A percentile compares a stretch with the other conserved stretches of the same genome.
Evolutionary conservation across 441 rosid species (phyloP).

Genomic region (Gossypium trilobum): DNA sequence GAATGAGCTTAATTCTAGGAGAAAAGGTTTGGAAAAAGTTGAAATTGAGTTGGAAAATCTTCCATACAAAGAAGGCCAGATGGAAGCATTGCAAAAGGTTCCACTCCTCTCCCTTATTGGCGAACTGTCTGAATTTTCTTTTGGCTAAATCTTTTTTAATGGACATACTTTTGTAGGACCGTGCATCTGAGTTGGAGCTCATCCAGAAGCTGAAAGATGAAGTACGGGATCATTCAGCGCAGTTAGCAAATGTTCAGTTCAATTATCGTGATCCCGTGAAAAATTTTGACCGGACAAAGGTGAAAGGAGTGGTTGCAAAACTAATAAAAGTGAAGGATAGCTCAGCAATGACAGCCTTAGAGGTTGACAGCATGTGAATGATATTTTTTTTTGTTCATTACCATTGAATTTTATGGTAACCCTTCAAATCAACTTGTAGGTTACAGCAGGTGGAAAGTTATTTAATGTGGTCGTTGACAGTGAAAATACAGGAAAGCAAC

Average conservation of each 20-base stretch:
- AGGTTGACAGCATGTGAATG: slow-evolving; percentile 41
- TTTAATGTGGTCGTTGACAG: slow-evolving; percentile 86
- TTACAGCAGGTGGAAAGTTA: slow-evolving; percentile 89
- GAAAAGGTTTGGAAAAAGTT: slow-evolving; percentile 55
- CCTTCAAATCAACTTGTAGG: slow-evolving; percentile 40
- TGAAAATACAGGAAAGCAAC: slow-evolving; percentile 84
- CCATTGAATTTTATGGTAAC: neutral
- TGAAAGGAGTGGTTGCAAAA: slow-evolving; percentile 92
- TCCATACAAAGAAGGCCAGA: slow-evolving; percentile 62
- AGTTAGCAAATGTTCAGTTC: slow-evolving; percentile 74
- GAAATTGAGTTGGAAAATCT: slow-evolving; percentile 52
- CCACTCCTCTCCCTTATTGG: slow-evolving; percentile 12
- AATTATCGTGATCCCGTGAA: slow-evolving; percentile 71
- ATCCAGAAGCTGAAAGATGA: slow-evolving; percentile 75
- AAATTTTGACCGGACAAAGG: slow-evolving; percentile 82
- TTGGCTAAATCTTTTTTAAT: slow-evolving; percentile 11
- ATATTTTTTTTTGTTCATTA: slow-evolving; percentile 12
- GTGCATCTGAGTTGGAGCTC: slow-evolving; percentile 53
- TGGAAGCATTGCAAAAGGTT: slow-evolving; percentile 88
- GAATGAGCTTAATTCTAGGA: slow-evolving; percentile 59
- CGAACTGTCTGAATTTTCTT: slow-evolving; percentile 14
- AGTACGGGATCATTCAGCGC: slow-evolving; percentile 59
- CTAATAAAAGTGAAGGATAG: slow-evolving; percentile 78
- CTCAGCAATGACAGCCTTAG: slow-evolving; percentile 78
- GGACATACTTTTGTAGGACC: slow-evolving; percentile 44